Evolutionary conservation across 1,284 basidiomycete genomes (phyloP).

Genomic region (Retiboletus flavoniger): DNA sequence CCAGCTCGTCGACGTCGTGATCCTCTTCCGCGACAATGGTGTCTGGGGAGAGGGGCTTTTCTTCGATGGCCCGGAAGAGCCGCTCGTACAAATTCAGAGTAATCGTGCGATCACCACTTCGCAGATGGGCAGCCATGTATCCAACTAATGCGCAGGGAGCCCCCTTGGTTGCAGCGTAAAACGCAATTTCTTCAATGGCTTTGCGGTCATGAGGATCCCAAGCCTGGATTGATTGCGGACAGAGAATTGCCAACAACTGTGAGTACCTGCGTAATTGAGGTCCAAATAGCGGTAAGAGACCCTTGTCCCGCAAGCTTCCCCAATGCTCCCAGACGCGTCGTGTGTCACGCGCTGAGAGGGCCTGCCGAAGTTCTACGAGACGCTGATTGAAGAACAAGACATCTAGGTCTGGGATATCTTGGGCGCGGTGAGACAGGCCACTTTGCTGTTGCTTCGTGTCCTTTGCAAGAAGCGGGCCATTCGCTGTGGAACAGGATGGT

Average conservation of each 20-base stretch:
- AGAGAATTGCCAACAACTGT: constrained; percentile 34
- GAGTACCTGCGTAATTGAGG: constrained; percentile 44
- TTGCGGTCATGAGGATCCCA: constrained; percentile 33
- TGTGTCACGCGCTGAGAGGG: constrained; percentile 37
- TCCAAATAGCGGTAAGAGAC: constrained; percentile 44
- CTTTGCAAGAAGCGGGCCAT: constrained; percentile 1
- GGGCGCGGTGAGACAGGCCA: constrained; percentile 5
- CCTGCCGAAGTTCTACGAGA: constrained; percentile 38
- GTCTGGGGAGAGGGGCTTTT: constrained; percentile 21
- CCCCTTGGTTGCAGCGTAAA: constrained; percentile 45
- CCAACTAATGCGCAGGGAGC: constrained; percentile 47
- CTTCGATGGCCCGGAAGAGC: constrained; percentile 35
- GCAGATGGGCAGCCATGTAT: constrained; percentile 50
- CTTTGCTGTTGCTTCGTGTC: constrained; percentile 10
- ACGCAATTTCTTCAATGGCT: constrained; percentile 46
- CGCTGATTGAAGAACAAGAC: constrained; percentile 36
- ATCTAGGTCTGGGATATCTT: constrained; percentile 34
- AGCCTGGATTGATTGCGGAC: constrained; percentile 18
- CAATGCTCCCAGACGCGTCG: constrained; percentile 40
- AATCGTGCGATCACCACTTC: constrained; percentile 39
- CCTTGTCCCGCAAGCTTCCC: constrained; percentile 43
- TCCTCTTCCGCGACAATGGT: constrained; percentile 21
- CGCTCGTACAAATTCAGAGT: constrained; percentile 49
- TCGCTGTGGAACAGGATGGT: not conserved
- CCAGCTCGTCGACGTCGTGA: constrained; percentile 19